A percentile compares a stretch with the other conserved stretches of the same genome.
phyloP scores from a whole-genome alignment of 495 filamentous ascomycete genomes.

The Haplographium delicatum region DNA sequence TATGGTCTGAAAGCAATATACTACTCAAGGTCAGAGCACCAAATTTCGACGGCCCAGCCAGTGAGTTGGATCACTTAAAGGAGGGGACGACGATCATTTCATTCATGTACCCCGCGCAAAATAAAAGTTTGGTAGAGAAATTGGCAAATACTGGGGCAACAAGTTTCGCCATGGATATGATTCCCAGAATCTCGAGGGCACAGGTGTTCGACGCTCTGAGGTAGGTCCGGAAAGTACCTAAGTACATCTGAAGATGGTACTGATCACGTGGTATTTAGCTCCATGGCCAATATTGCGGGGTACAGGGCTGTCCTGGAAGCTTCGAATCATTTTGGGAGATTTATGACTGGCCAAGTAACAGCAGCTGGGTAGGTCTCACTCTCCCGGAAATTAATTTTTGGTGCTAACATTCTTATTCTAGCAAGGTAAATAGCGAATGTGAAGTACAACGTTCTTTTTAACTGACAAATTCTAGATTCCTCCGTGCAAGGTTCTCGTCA shows the following conservation, averaged over 20 bases:
- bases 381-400: slow-evolving; percentile 12
- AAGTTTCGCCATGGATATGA: slow-evolving; percentile 78
- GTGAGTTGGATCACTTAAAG: slow-evolving; percentile 55
- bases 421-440: slow-evolving; percentile 23
- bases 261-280: slow-evolving; percentile 34
- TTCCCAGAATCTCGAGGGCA: slow-evolving; percentile 76
- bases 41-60: slow-evolving; percentile 36
- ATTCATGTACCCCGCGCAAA: slow-evolving; percentile 70
- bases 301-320: slow-evolving; percentile 83
- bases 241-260: slow-evolving; percentile 2
- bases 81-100: slow-evolving; percentile 66
- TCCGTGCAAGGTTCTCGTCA: slow-evolving; percentile 76
- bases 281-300: slow-evolving; percentile 83
- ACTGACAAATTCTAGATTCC: slow-evolving; percentile 73
- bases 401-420: slow-evolving; percentile 18
- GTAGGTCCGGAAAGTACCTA: slow-evolving; percentile 15
- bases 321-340: slow-evolving; percentile 76
- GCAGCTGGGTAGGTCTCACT: slow-evolving; percentile 53
- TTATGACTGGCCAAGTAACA: slow-evolving; percentile 77
- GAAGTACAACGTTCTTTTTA: too few relatives aligned
- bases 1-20: slow-evolving; percentile 69
- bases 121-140: slow-evolving; percentile 60
- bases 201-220: slow-evolving; percentile 74
- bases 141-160: slow-evolving; percentile 59
- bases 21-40: slow-evolving; percentile 74